Conservation (phyloP, 768 basidiomycete species). For the Kwoniella pini region DNA sequence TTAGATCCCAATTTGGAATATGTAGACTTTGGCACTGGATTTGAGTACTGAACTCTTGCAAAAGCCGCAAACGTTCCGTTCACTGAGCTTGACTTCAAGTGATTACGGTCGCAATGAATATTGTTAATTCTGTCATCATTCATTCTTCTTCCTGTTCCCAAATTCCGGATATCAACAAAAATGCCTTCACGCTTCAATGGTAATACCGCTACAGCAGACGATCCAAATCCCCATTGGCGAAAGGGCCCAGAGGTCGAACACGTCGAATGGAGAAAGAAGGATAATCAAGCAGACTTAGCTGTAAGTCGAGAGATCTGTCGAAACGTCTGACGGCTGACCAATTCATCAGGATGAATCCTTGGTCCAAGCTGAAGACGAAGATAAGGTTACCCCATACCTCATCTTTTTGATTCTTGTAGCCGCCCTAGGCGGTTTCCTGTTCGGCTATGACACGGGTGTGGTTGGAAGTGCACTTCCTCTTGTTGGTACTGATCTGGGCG, state of each 20-base stretch:
- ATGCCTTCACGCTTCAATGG: conserved; percentile 3
- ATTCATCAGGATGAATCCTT: conserved; percentile 10
- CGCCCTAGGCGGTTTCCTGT: conserved; percentile 28
- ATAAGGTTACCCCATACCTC: conserved; percentile 23
- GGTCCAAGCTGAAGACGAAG: conserved; percentile 21
- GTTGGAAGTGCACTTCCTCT: conserved; percentile 22
- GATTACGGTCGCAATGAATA: too few species aligned
- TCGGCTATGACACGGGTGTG: conserved; percentile 28
- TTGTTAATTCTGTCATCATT: background rate
- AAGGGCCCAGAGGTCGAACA: conserved; percentile 6
- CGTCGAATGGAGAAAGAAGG: conserved; percentile 6
- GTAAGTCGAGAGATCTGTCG: background rate
- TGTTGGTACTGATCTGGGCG: conserved; percentile 21
- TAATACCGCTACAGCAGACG: background rate
- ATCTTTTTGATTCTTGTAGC: conserved; percentile 8
- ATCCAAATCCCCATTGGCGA: conserved; percentile 4
- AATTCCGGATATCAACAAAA: background rate
- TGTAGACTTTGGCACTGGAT: too few species aligned
- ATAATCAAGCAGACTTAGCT: conserved; percentile 1
- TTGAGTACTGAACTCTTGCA: background rate
- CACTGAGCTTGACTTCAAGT: background rate
- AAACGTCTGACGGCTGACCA: background rate
- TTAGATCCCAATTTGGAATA: background rate
- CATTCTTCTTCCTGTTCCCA: background rate
- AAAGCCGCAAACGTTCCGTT: background rate